phyloP scores from a whole-genome alignment of 805 yeast species.

The Teunomyces tritomae region DNA sequence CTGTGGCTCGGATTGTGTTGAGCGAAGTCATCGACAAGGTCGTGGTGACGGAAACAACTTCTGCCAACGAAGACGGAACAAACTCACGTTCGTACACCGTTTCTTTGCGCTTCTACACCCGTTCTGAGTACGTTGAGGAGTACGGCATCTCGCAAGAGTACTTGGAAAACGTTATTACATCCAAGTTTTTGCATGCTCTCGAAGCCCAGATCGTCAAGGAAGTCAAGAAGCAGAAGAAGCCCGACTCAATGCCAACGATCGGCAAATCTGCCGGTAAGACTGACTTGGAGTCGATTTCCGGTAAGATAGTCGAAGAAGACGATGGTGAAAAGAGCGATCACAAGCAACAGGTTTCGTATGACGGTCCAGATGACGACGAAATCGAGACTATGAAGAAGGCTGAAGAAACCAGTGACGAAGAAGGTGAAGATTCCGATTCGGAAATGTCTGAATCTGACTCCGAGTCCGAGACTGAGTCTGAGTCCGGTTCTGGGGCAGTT shows the following conservation, averaged over 20 bases:
- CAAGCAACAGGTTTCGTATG: slow-evolving; percentile 89
- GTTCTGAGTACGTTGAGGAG: slow-evolving; percentile 76
- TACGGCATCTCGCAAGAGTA: slow-evolving; percentile 83
- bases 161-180: slow-evolving; percentile 65
- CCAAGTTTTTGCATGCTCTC: slow-evolving; percentile 63
- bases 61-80: slow-evolving; percentile 46
- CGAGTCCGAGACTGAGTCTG: slow-evolving; percentile 34
- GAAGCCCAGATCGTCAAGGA: slow-evolving; percentile 77
- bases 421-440: slow-evolving; percentile 28
- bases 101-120: slow-evolving; percentile 69
- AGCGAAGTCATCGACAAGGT: slow-evolving; percentile 88
- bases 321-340: slow-evolving; percentile 62
- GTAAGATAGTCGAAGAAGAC: slow-evolving; percentile 26
- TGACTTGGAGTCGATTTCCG: slow-evolving; percentile 42
- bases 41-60: slow-evolving; percentile 84
- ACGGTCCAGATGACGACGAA: slow-evolving; percentile 94
- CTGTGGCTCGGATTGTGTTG: slow-evolving; percentile 77
- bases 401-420: slow-evolving; percentile 74
- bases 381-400: slow-evolving; percentile 84
- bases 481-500: slow-evolving; percentile 25
- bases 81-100: slow-evolving; percentile 72
- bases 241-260: slow-evolving; percentile 56
- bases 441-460: slow-evolving; percentile 31
- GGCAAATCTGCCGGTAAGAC: slow-evolving; percentile 69
- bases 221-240: slow-evolving; percentile 72